Evolutionary conservation across 2,329 filamentous ascomycete species (phyloP), one percentile per base, ranked within the genome.

Genomic region (Cadophora sp.): DNA sequence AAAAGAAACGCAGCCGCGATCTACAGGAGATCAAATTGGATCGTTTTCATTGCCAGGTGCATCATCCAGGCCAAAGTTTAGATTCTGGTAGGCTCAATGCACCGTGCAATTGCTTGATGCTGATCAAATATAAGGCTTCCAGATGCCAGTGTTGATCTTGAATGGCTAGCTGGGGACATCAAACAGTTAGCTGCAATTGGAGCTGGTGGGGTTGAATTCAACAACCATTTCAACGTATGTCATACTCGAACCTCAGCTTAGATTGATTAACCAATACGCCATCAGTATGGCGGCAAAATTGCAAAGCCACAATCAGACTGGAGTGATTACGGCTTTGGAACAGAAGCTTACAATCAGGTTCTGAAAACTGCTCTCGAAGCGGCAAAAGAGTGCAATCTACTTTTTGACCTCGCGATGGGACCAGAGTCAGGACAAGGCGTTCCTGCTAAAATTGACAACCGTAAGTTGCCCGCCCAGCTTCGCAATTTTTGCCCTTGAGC

Each of bases 311-410:
- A 45, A 56, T 73, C 71, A 0, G 73, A 77, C 67, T 78, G 77
- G 77, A 69, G 67, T 5, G 69, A 78, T 30, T 82, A 82, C 67
- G 81, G 81, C 36, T 83, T 80, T 74, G 81, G 80, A 27, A 78
- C 73, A 3, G 69, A 76, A 14, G 70, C 74, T 1, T 77, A 70
- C 48, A 51, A 51, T 27, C n/a, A 6, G n/a, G 48, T 51, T 27
- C n/a, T 51, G 48, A 51, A 51, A 51, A n/a, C 48, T 51, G 48
- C 48, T n/a, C 48, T 51, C n/a, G n/a, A 51, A 27, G 48, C 48
- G 24, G n/a, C 48, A 22, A 51, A 51, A 51, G 59, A 71, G 68
- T 20, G 65, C 69, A 4, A 13, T 76, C 22, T 68, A 67, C 27
- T 41, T 53, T n/a, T 59, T 24, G 56, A 20, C 8, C 36, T 59